Evolutionary conservation across 2,329 filamentous ascomycete species (phyloP).

Genomic region (Colletotrichum sidae): DNA sequence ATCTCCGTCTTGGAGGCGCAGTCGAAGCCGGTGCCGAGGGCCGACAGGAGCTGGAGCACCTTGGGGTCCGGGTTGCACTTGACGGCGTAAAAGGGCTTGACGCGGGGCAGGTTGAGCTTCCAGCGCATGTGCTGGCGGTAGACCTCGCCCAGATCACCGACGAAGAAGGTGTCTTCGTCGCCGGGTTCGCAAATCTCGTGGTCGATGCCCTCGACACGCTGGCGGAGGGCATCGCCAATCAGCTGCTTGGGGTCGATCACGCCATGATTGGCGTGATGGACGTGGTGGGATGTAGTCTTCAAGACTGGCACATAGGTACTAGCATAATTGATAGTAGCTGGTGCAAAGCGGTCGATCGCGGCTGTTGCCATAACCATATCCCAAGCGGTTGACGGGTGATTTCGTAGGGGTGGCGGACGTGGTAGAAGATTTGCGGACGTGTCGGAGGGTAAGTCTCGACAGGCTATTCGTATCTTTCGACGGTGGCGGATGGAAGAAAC

Average conservation of each 20-base stretch:
- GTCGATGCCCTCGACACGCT: conserved; percentile 86
- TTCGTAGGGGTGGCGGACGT: conserved; percentile 26
- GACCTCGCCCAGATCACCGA: conserved; percentile 96
- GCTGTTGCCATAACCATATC: conserved; percentile 76
- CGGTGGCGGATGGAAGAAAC: conserved; percentile 31
- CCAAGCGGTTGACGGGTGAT: conserved; percentile 48
- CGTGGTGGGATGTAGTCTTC: conserved; percentile 56
- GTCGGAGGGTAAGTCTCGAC: conserved; percentile 38
- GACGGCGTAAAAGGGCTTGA: conserved; percentile 98
- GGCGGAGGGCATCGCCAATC: conserved; percentile 88
- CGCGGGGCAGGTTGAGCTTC: conserved; percentile 92
- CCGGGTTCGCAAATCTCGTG: conserved; percentile 89
- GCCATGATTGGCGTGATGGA: conserved; percentile 53
- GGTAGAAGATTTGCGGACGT: conserved; percentile 17
- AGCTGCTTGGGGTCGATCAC: conserved; percentile 75
- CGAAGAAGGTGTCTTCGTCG: conserved; percentile 98
- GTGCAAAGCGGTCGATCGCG: conserved; percentile 65
- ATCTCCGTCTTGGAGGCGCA: conserved; percentile 99
- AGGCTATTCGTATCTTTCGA: conserved; percentile 19
- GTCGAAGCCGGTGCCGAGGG: conserved; percentile 94
- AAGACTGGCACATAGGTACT: conserved; percentile 58
- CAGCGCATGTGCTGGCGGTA: conserved; percentile 98
- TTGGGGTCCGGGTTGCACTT: conserved; percentile 98
- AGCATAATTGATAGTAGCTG: conserved; percentile 59
- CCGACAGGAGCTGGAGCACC: conserved; percentile 87